Evolutionary conservation across 2,329 filamentous ascomycete genomes (phyloP), one percentile per base, ranked within the genome.

Genomic region (Exophiala spinifera): DNA sequence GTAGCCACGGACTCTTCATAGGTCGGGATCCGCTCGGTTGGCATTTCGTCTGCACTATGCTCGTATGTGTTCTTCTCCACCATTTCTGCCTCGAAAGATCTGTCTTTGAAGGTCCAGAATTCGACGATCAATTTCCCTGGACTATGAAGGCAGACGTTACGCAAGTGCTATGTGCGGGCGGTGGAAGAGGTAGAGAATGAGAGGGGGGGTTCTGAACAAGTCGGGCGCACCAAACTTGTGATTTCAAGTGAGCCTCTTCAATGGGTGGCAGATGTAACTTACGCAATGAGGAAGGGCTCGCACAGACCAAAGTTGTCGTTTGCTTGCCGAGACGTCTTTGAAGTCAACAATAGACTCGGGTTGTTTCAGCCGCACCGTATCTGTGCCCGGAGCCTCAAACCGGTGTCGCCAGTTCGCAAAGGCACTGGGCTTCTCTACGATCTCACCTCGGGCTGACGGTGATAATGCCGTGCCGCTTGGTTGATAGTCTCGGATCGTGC

Each of bases 1-100:
- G 51, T 25, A 40, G 51, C 54, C 37, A 63, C 45, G n/a, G 66
- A 66, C 51, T 69, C 68, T 57, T 70, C 68, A 56, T 70, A 70
- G 2, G 64, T 65, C 14, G 69, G 69, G 8, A 64, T 63, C 11
- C 59, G 68, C 59, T 74, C 67, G 59, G 11, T 25, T 10, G 23
- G n/a, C 8, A n/a, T 15, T 44, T n/a, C 42, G 19, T 68, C 65
- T 47, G 15, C 11, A 21, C 48, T 50, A 15, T 28, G 40, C n/a
- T 44, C 11, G 15, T 49, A 46, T 7, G 39, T 17, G 28, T 36
- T 15, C 31, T 46, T 21, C 46, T 56, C 55, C 8, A 50, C 53
- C 53, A 59, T 59, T 28, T 47, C 17, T 20, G 13, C 10, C 20
- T 13, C 28, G 15, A 15, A 19, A 19, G 8, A 15, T 15, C 3